These are phyloP conservation scores for Phaeosphaeriaceae sp. DNA, from an alignment of 2,329 filamentous ascomycete species.

Conservation along the genomic window DNA sequence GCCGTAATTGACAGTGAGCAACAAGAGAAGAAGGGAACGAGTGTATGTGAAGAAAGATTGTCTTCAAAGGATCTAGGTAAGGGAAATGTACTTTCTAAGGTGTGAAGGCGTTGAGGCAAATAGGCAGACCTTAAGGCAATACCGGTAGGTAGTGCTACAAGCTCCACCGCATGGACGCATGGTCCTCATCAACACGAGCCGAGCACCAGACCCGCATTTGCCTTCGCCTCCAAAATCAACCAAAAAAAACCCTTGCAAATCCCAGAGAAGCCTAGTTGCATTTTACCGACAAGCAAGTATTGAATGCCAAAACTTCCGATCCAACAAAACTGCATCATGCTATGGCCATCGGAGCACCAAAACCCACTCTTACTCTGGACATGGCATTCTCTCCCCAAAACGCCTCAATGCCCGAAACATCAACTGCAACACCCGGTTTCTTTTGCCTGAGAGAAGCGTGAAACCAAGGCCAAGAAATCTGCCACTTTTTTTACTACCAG, in stretches of 20 bases:
- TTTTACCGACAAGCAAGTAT: neutral
- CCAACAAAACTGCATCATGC: too few relatives aligned
- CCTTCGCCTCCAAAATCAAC: neutral
- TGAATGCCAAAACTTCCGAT: too few relatives aligned
- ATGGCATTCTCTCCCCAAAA: neutral
- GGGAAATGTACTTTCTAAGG: too few relatives aligned
- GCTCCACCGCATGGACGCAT: neutral
- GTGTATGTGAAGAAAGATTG: neutral
- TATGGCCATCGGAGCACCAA: too few relatives aligned
- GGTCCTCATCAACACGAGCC: slow-evolving; percentile 6
- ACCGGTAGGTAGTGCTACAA: too few relatives aligned
- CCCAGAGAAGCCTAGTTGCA: neutral
- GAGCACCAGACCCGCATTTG: slow-evolving; percentile 12
- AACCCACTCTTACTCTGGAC: too few relatives aligned
- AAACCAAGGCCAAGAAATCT: neutral
- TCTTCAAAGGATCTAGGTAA: neutral
- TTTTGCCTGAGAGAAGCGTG: neutral
- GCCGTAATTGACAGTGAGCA: too few relatives aligned
- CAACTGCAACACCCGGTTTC: neutral
- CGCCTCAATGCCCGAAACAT: neutral
- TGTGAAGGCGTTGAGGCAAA: neutral
- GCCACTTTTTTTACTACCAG: too few relatives aligned
- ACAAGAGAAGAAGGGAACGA: too few relatives aligned
- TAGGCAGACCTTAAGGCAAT: slow-evolving; percentile 19
- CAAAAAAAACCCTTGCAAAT: too few relatives aligned